Evolutionary conservation across 129 eudicot species (phyloP), one percentile per base, ranked within the genome.

Genomic region (Centaurea solstitialis): DNA sequence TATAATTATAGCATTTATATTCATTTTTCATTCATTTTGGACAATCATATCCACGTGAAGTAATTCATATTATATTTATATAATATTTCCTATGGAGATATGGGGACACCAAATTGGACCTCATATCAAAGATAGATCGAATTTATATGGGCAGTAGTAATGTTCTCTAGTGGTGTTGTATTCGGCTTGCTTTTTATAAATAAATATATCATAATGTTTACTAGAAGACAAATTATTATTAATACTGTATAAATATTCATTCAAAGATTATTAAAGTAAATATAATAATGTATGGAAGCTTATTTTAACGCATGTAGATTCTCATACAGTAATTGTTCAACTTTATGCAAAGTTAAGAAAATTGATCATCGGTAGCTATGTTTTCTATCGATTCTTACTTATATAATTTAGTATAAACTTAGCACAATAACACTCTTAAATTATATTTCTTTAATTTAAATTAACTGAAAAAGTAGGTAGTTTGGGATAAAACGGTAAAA

Each of bases 111-210:
- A 40, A 62, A 64, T 8, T 21, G 78, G 86, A 83, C 82, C 86
- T 72, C 77, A 73, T 59, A 21, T 61, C 15, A 77, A 62, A 40
- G 69, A 61, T 28, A 57, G 82, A 40, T 82, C 68, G 69, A 82
- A 76, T 82, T 76, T 82, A 78, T 76, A 76, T 76, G 81, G 81
- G 81, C 65, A 23, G 75, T 21, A 81, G 84, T 75, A 69, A 69
- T 76, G 81, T 76, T 68, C 81, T 81, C 7, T 65, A 23, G 30
- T 30, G 68, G 68, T 62, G 23, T 75, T 81, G 73, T 74, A 57
- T 35, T 28, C 37, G 41, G 9, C 62, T 53, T 50, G 4, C 39
- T 39, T 24, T 11, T n/a, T 15, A 50, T 15, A 50, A 53, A 53
- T 15, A 53, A 53, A 53, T 53, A 53, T 15, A 53, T 53, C 4